Evolutionary conservation across 164 flowering plant genomes (phyloP).

Genomic region (Nelumbo lutea): DNA sequence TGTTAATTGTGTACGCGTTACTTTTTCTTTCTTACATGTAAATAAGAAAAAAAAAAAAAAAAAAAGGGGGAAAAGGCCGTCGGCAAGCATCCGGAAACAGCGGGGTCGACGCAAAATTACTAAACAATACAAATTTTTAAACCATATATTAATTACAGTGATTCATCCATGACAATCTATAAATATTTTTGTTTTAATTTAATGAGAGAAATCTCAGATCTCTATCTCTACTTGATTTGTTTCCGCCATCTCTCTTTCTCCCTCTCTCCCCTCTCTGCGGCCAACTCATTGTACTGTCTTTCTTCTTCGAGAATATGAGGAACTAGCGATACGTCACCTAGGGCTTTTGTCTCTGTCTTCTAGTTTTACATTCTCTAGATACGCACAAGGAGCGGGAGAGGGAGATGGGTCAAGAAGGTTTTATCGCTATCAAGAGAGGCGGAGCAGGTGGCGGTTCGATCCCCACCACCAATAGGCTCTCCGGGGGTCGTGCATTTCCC

Average conservation of each 20-base stretch:
- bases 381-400: not conserved
- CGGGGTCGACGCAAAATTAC: no score
- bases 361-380: not conserved
- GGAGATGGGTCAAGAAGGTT: constrained; percentile 10
- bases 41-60: no score
- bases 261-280: not conserved
- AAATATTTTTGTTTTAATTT: no score
- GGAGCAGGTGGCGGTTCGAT: constrained; percentile 10
- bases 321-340: not conserved
- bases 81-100: no score
- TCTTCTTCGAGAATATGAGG: not conserved
- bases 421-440: constrained; percentile 44
- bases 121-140: no score
- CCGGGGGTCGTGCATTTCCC: constrained; percentile 13
- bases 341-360: not conserved
- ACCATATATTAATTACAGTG: no score
- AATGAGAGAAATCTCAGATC: not conserved
- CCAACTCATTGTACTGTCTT: not conserved
- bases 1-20: no score
- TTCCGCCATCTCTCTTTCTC: no score
- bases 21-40: no score
- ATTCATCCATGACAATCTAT: no score
- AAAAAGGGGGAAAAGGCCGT: no score
- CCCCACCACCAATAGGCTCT: constrained; percentile 24
- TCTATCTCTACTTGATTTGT: not conserved